Conservation (phyloP, 2,329 filamentous ascomycete genomes). For the Cladophialophora psammophila region DNA sequence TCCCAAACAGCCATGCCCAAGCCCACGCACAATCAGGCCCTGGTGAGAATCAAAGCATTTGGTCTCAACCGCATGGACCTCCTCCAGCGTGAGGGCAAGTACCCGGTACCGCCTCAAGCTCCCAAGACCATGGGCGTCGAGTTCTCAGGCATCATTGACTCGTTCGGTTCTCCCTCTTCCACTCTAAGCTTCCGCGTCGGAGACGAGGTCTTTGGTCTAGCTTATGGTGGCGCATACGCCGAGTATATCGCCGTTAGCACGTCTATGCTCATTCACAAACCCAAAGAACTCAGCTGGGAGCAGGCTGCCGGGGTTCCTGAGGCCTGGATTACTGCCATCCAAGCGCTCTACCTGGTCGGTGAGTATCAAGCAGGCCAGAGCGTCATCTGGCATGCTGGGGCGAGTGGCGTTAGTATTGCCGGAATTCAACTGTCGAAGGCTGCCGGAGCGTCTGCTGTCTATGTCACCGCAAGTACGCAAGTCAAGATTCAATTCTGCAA, state of each 20-base stretch:
- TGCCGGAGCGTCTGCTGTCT: constrained; percentile 74
- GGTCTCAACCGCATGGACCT: constrained; percentile 71
- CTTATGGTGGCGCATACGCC: constrained; percentile 87
- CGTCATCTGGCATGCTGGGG: constrained; percentile 91
- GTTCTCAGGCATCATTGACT: constrained; percentile 56
- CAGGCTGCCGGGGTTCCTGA: constrained; percentile 80
- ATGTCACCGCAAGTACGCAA: constrained; percentile 79
- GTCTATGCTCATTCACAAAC: constrained; percentile 84
- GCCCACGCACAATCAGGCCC: constrained; percentile 69
- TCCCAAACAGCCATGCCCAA: constrained; percentile 58
- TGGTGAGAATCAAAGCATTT: constrained; percentile 81
- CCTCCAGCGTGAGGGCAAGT: constrained; percentile 55
- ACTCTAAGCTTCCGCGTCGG: constrained; percentile 39
- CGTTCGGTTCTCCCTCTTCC: constrained; percentile 56
- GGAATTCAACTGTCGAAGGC: constrained; percentile 80
- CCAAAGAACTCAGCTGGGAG: constrained; percentile 73
- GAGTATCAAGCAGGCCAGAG: constrained; percentile 74
- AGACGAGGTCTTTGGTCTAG: constrained; percentile 71
- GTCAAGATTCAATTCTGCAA: constrained; percentile 81
- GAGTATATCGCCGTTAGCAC: constrained; percentile 80
- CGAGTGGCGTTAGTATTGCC: constrained; percentile 84
- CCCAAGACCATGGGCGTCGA: constrained; percentile 56
- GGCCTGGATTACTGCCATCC: constrained; percentile 89
- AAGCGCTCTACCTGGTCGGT: constrained; percentile 86
- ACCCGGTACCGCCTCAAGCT: constrained; percentile 56